These are phyloP conservation scores for Penicillium corylophilum DNA, from an alignment of 2,329 filamentous ascomycete genomes.

Conservation along the genomic window DNA sequence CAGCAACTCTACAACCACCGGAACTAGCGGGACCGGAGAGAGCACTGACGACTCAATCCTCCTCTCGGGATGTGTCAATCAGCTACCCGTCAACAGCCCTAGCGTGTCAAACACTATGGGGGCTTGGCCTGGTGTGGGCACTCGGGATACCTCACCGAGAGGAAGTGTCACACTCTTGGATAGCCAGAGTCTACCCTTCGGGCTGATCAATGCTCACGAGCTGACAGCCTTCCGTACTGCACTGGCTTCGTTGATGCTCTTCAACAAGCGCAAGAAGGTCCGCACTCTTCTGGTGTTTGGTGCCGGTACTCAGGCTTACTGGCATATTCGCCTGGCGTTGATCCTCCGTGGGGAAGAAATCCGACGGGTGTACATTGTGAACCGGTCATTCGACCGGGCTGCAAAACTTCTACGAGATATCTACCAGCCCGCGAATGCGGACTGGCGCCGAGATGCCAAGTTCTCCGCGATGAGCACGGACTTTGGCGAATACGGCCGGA, in stretches of 20 bases:
- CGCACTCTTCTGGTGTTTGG: slow-evolving; percentile 82
- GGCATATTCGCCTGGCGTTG: slow-evolving; percentile 84
- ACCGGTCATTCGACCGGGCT: slow-evolving; percentile 56
- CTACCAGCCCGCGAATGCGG: slow-evolving; percentile 52
- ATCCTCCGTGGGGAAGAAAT: slow-evolving; percentile 66
- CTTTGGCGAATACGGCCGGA: slow-evolving; percentile 66
- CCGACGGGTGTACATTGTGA: slow-evolving; percentile 78
- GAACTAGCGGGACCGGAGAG: slow-evolving; percentile 7
- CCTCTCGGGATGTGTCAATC: slow-evolving; percentile 31
- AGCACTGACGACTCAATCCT: slow-evolving; percentile 31
- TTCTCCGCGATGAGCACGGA: slow-evolving; percentile 69
- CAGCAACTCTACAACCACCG: slow-evolving; percentile 17
- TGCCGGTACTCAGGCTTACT: slow-evolving; percentile 86
- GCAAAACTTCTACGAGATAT: slow-evolving; percentile 53
- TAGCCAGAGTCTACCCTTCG: slow-evolving; percentile 56
- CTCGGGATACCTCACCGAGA: slow-evolving; percentile 49
- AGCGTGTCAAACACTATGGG: slow-evolving; percentile 31
- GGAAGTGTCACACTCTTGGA: slow-evolving; percentile 63
- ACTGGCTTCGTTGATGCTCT: slow-evolving; percentile 59
- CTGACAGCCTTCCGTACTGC: slow-evolving; percentile 69
- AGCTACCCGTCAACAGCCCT: slow-evolving; percentile 24
- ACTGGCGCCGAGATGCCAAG: slow-evolving; percentile 65
- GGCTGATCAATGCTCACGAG: slow-evolving; percentile 65
- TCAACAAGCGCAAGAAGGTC: slow-evolving; percentile 66
- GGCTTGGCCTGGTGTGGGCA: slow-evolving; percentile 36